These are phyloP conservation scores for Pedinophyceae sp. DNA, from an alignment of 139 green algal genomes.

Conservation along the genomic window DNA sequence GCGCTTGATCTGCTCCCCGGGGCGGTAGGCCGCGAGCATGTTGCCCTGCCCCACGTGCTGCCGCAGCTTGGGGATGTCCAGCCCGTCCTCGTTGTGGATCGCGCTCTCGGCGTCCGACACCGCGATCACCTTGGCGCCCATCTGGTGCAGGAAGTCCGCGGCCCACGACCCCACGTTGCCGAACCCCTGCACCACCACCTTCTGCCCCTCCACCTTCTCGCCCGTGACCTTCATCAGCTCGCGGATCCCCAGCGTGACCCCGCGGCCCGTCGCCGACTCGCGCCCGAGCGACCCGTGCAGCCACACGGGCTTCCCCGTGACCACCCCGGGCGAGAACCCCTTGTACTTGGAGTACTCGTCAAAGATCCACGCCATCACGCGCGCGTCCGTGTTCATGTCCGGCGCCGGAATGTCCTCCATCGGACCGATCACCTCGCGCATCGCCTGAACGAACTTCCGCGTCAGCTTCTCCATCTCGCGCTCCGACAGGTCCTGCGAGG, in stretches of 20 bases:
- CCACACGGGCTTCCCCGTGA: conserved; percentile 66
- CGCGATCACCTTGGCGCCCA: conserved; percentile 55
- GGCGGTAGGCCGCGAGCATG: background rate
- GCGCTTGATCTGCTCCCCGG: background rate
- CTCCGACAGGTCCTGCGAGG: no score
- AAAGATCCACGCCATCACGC: conserved; percentile 63
- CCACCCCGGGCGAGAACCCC: conserved; percentile 62
- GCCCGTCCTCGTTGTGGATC: conserved; percentile 43
- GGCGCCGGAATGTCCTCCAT: conserved; percentile 74
- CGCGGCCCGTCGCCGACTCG: conserved; percentile 66
- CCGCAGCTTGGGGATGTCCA: conserved; percentile 42
- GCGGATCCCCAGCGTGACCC: conserved; percentile 52
- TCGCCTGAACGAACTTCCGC: conserved; percentile 66
- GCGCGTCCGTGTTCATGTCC: conserved; percentile 70
- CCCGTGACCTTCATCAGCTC: conserved; percentile 42
- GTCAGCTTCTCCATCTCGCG: conserved; percentile 79
- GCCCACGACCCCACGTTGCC: conserved; percentile 64
- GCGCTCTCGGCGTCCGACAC: conserved; percentile 58
- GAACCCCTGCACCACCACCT: conserved; percentile 52
- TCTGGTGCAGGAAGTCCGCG: conserved; percentile 45
- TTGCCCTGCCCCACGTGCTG: background rate
- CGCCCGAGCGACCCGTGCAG: conserved; percentile 69
- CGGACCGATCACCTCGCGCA: conserved; percentile 55
- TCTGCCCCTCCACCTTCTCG: conserved; percentile 26
- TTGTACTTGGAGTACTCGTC: conserved; percentile 82